Evolutionary conservation across 2,329 filamentous ascomycete species (phyloP), one percentile per base, ranked within the genome.

Genomic region (Ophiostoma tasmaniense): DNA sequence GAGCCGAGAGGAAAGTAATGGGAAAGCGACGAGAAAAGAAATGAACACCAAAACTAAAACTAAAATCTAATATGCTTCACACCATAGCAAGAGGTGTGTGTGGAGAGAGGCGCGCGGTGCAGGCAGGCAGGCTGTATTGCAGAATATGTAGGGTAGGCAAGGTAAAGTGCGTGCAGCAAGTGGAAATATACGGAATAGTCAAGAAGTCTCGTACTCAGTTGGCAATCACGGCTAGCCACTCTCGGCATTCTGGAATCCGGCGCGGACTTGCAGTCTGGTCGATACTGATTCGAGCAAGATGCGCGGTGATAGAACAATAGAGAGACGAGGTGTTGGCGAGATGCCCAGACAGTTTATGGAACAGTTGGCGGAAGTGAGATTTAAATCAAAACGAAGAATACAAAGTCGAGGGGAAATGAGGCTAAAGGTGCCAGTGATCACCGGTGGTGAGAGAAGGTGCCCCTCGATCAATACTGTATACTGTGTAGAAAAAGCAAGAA

Each of bases 101-200:
- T 61, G 55, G 55, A 61, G 55, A 61, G 55, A 61, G 55, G 55
- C 55, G 25, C n/a, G 50, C 50, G 50, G 50, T 55, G 55, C 25
- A 30, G 50, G n/a, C n/a, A 25, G n/a, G 37, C 37, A 39, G 37
- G 37, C 37, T 39, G n/a, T n/a, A 33, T 33, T 33, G 8, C 37
- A 39, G 37, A 39, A 14, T 39, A 39, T 33, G 33, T 33, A 33
- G 14, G 20, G 42, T 17, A 45, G 17, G 39, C 39, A 45, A 20
- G 37, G 37, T 39, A 39, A 39, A 39, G 50, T 25, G 14, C 6
- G 14, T 45, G 39, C 22, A 25, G 8, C 50, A 55, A 25, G 50
- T 55, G 6, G 50, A 50, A 50, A 50, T 50, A 50, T 22, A 8
- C 17, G 8, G 8, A 14, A 39, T 39, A 39, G 42, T n/a, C 39